phyloP scores from a whole-genome alignment of 169 alveolate species.

The Plasmodium berghei region DNA sequence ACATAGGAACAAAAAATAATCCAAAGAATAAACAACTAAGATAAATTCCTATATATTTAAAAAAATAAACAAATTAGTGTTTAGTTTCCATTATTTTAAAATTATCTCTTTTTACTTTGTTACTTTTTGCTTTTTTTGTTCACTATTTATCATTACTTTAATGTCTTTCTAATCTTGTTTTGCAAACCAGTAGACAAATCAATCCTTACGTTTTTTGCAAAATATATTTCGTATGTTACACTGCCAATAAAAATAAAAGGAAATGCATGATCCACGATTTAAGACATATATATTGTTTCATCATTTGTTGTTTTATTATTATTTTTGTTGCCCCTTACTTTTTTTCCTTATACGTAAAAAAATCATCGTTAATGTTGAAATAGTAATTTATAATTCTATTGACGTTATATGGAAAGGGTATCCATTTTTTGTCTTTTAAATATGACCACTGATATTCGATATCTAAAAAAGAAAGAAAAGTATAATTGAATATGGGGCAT shows the following conservation, averaged over 20 bases:
- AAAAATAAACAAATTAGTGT: not conserved
- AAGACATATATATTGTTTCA: not conserved
- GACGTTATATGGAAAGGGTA: slow-evolving; percentile 38
- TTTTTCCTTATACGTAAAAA: slow-evolving; percentile 70
- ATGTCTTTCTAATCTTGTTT: slow-evolving; percentile 51
- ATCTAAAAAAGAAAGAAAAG: slow-evolving; percentile 4
- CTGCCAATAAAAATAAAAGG: slow-evolving; percentile 21
- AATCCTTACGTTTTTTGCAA: slow-evolving; percentile 50
- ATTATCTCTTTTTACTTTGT: not conserved
- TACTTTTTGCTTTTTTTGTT: slow-evolving; percentile 19
- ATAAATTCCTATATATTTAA: not conserved
- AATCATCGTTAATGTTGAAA: slow-evolving; percentile 68
- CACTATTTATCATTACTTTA: slow-evolving; percentile 10
- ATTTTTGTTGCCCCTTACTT: slow-evolving; percentile 19
- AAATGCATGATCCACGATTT: not conserved
- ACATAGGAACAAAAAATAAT: not conserved
- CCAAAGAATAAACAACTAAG: slow-evolving; percentile 14
- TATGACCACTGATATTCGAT: slow-evolving; percentile 76
- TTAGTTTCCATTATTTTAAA: too few relatives aligned
- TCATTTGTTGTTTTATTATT: not conserved
- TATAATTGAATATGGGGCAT: not conserved
- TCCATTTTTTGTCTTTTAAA: slow-evolving; percentile 71
- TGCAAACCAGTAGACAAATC: slow-evolving; percentile 62
- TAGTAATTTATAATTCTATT: slow-evolving; percentile 72
- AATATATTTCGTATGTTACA: slow-evolving; percentile 56